phyloP scores from a whole-genome alignment of 805 yeast genomes.

The Sugiyamaella mastotermitis region DNA sequence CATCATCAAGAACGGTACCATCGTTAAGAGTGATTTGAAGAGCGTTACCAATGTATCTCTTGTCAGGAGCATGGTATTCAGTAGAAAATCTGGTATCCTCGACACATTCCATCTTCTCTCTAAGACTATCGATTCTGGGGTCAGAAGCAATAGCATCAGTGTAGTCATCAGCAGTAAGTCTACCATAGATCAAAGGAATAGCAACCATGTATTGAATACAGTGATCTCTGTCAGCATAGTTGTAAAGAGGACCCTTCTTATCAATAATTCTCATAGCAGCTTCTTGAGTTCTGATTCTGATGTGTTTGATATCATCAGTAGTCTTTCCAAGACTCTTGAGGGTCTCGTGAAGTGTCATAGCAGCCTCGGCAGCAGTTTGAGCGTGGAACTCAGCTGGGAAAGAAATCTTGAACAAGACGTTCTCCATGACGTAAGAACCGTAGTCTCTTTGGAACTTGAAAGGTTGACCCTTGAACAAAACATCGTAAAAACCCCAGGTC shows the following conservation, averaged over 20 bases:
- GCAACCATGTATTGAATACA: constrained; percentile 63
- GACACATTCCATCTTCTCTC: constrained; percentile 49
- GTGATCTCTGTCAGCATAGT: constrained; percentile 61
- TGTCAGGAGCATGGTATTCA: constrained; percentile 52
- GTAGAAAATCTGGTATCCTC: constrained; percentile 43
- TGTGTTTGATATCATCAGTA: constrained; percentile 42
- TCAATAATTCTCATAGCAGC: constrained; percentile 58
- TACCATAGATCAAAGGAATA: constrained; percentile 48
- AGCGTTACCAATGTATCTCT: constrained; percentile 55
- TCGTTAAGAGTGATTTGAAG: constrained; percentile 45
- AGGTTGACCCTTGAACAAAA: constrained; percentile 46
- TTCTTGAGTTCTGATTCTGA: constrained; percentile 52
- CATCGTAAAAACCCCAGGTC: constrained; percentile 62
- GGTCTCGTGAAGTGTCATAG: constrained; percentile 38
- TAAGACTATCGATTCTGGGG: constrained; percentile 46
- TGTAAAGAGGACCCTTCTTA: constrained; percentile 53
- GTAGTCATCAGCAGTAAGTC: constrained; percentile 54
- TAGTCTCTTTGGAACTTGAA: constrained; percentile 49
- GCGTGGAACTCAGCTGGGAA: constrained; percentile 65
- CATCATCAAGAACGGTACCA: constrained; percentile 48
- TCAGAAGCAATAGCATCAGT: constrained; percentile 45
- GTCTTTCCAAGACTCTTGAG: constrained; percentile 38
- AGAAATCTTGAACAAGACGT: constrained; percentile 53
- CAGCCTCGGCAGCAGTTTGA: constrained; percentile 59
- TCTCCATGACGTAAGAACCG: constrained; percentile 59